A percentile compares a stretch with the other conserved stretches of the same genome.
Conservation (phyloP, 2,329 filamentous ascomycete genomes). For the Fusarium begoniae region DNA sequence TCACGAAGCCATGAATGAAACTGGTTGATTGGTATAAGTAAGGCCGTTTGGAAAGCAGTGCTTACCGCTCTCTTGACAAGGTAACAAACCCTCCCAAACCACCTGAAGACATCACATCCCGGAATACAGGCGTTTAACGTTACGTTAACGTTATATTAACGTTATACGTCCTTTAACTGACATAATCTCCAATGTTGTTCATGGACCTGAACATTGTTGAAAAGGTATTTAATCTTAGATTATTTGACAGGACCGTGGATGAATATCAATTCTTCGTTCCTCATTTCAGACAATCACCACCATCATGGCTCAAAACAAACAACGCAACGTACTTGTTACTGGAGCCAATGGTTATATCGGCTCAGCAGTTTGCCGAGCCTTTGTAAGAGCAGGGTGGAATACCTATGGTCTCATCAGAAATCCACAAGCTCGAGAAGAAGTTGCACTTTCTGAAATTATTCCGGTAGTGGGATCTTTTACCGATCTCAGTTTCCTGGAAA, state of each 20-base stretch:
- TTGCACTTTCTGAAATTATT: conserved; percentile 50
- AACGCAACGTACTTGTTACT: conserved; percentile 52
- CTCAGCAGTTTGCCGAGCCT: conserved; percentile 55
- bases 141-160: neutral
- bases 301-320: conserved; percentile 6
- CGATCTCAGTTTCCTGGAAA: conserved; percentile 43
- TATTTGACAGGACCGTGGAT: neutral
- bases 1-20: neutral
- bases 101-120: no score
- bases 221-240: neutral
- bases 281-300: neutral
- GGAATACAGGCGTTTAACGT: neutral
- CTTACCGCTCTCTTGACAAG: neutral
- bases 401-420: conserved; percentile 57
- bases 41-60: no score
- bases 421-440: conserved; percentile 38
- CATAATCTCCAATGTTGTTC: neutral
- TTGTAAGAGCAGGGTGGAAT: conserved; percentile 55
- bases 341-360: conserved; percentile 62
- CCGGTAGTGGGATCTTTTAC: conserved; percentile 53
- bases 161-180: neutral
- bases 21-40: accelerated
- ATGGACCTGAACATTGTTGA: no score
- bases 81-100: no score
- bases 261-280: neutral